Evolutionary conservation across 306 rosid genomes (phyloP), one percentile per base, ranked within the genome.

Genomic region (Pyrus betulifolia): DNA sequence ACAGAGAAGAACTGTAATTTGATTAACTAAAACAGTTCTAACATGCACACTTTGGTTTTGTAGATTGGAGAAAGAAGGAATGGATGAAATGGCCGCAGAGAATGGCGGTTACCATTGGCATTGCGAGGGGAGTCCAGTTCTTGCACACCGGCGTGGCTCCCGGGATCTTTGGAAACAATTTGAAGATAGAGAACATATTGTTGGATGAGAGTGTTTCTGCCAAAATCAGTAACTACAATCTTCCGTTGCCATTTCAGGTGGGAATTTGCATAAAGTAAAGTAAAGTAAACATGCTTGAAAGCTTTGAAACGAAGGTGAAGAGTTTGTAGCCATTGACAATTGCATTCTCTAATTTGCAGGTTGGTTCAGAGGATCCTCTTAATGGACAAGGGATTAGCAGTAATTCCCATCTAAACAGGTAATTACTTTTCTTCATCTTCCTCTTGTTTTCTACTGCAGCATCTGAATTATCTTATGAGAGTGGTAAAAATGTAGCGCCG

Each of bases 31-130:
- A 49, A 28, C 60, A 17, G 22, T 61, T 79, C 17, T 11, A 14
- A 66, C 27, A 6, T 4, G 4, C 27, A 3, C 12, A 22, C 11
- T 57, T 9, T 57, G 2, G 3, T 31, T 15, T n/a, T 12, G 14
- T 25, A 94, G 98, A 95, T 83, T 82, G 85, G 90, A 92, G 86
- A 70, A 86, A 78, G 80, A 92, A 78, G 78, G 97, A 91, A 57
- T 69, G 79, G 86, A 82, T 92, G 65, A 95, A 92, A 83, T 95
- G 97, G 98, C 91, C 93, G 38, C 96, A 92, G 72, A 95, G 98
- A 85, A 87, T 95, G 93, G 88, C 86, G 67, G 88, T 95, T 17
- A 69, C 84, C 67, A 86, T 86, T 21, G 91, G 96, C 25, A 74
- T 89, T 55, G 96, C 89, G 13, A 86, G 89, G 68, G 98, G 96